Evolutionary conservation across 306 rosid genomes (phyloP), one percentile per base, ranked within the genome.

Genomic region (Cicer pinnatifidum): DNA sequence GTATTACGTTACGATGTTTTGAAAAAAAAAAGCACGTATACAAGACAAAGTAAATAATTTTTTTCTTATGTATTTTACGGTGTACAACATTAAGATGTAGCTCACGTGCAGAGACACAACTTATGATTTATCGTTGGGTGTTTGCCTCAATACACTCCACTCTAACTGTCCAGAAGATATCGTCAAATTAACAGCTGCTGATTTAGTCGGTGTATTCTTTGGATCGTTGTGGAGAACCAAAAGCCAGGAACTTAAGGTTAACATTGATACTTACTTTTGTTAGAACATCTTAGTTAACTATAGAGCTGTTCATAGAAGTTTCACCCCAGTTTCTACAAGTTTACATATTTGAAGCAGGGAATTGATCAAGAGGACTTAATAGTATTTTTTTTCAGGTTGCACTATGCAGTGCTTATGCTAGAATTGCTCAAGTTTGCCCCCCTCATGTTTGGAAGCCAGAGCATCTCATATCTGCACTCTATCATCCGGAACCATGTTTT

Each of bases 191-290:
- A 89, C 97, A 44, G 96, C 98, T 78, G 81, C 84, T n/a, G 88
- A 85, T 82, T 81, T 91, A 75, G 84, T 94, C 58, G 73, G 80
- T 56, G 82, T 87, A 47, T 91, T 91, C 82, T 81, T 79, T 72
- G 84, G 38, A 69, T 87, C 98, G 33, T 45, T 83, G 78, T 12
- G 82, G 78, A 94, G 87, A 75, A 91, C 98, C 68, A 86, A 79
- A 86, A 94, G 97, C 87, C 79, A 86, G 81, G 89, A 91, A 77
- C 98, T 94, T 71, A 94, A 94, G 98, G 98, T 93, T 83, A 78
- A 80, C 47, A 52, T 57, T 65, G 57, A 63, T 69, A 41, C 77
- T 73, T 76, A 37, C 53, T 71, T 43, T 80, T 56, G 13, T 82
- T 81, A 19, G 76, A 77, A 53, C 58, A 73, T 8, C 78, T 72